A percentile compares a stretch with the other conserved stretches of the same genome.
Evolutionary conservation across 106 monocot species (phyloP).

Genomic region (Narthecium ossifragum): DNA sequence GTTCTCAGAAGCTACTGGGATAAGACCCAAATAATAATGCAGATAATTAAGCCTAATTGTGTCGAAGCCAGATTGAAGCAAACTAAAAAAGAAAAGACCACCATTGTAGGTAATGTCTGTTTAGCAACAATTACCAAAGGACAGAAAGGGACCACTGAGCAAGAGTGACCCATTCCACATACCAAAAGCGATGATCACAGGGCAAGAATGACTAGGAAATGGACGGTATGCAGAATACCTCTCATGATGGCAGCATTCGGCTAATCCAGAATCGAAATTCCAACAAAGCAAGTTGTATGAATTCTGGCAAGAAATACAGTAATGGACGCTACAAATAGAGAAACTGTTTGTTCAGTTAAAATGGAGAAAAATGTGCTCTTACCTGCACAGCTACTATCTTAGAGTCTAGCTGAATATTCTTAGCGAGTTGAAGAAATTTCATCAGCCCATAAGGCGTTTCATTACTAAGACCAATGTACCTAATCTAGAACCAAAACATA

Average conservation of each 20-base stretch:
- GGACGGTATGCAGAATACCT: conserved; percentile 29
- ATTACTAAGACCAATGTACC: conserved; percentile 89
- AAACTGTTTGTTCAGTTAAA: not conserved
- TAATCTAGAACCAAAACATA: conserved; percentile 48
- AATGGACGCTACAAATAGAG: not conserved
- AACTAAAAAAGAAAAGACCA: too few species aligned
- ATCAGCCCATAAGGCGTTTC: conserved; percentile 94
- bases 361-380: not conserved
- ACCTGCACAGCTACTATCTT: conserved; percentile 79
- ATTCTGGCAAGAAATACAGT: conserved; percentile 38
- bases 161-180: too few species aligned
- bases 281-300: conserved; percentile 84
- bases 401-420: conserved; percentile 18
- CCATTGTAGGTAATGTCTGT: too few species aligned
- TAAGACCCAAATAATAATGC: too few species aligned
- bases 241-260: conserved; percentile 98
- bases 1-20: too few species aligned
- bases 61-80: too few species aligned
- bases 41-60: too few species aligned
- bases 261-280: conserved; percentile 82
- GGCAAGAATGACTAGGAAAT: too few species aligned
- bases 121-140: too few species aligned
- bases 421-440: conserved; percentile 80
- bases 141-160: too few species aligned
- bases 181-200: too few species aligned